phyloP scores from a whole-genome alignment of 2,329 filamentous ascomycete genomes.

The Passalora sequoiae region DNA sequence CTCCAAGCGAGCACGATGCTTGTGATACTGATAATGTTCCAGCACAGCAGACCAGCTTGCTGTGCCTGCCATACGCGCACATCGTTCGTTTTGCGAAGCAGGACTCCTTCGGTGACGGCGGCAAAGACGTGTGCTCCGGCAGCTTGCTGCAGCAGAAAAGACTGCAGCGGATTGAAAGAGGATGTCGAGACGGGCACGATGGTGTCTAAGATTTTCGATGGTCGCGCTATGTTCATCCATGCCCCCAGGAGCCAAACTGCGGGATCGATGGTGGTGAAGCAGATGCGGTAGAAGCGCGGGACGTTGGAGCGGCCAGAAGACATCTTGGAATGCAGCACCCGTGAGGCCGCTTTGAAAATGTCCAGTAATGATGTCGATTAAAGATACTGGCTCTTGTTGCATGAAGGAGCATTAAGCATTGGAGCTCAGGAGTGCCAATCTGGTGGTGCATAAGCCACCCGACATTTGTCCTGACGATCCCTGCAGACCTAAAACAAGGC shows the following conservation, averaged over 20 bases:
- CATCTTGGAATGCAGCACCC: not conserved
- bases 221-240: conserved; percentile 17
- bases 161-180: conserved; percentile 8
- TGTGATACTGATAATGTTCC: conserved; percentile 13
- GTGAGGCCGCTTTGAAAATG: too few relatives aligned
- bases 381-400: too few relatives aligned
- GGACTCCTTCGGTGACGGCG: conserved; percentile 11
- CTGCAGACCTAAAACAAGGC: too few relatives aligned
- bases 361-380: not conserved
- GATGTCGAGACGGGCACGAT: conserved; percentile 13
- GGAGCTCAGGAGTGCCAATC: too few relatives aligned
- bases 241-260: conserved; percentile 14
- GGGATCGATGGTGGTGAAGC: conserved; percentile 17
- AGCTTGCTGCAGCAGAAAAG: conserved; percentile 18
- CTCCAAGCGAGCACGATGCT: conserved; percentile 9
- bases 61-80: conserved; percentile 17
- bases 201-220: conserved; percentile 6
- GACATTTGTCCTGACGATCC: too few relatives aligned
- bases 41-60: conserved; percentile 15
- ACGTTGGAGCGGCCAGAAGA: conserved; percentile 4
- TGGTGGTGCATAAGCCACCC: too few relatives aligned
- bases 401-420: too few relatives aligned
- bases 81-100: conserved; percentile 14
- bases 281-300: conserved; percentile 14
- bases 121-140: conserved; percentile 14